phyloP scores from a whole-genome alignment of 495 filamentous ascomycete species.

The Letharia lupina region DNA sequence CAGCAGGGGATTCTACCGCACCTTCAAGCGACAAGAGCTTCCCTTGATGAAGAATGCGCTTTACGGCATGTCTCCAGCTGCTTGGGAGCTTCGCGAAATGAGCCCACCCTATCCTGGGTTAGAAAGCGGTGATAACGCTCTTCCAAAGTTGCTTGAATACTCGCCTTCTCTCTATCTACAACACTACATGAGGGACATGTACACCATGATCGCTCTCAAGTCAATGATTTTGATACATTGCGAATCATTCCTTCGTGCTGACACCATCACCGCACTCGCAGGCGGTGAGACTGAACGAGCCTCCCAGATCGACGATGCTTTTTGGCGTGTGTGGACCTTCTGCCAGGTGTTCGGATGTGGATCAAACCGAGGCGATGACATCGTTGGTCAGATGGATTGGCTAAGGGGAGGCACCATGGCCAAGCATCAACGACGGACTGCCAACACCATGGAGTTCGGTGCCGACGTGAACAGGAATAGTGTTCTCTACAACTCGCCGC shows the following conservation, averaged over 20 bases:
- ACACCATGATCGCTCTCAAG: constrained; percentile 51
- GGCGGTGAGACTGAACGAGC: constrained; percentile 42
- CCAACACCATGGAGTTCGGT: constrained; percentile 35
- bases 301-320: constrained; percentile 53
- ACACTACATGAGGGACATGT: constrained; percentile 49
- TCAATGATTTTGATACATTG: constrained; percentile 52
- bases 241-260: constrained; percentile 47
- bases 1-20: constrained; percentile 50
- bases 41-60: constrained; percentile 47
- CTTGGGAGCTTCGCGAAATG: constrained; percentile 59
- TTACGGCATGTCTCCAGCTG: constrained; percentile 51
- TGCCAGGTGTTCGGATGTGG: constrained; percentile 57
- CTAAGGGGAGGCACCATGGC: constrained; percentile 49
- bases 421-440: constrained; percentile 32
- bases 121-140: constrained; percentile 38
- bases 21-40: constrained; percentile 54
- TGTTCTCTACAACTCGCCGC: constrained; percentile 48
- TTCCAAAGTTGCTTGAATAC: constrained; percentile 45
- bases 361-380: constrained; percentile 52
- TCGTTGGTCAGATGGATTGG: constrained; percentile 59
- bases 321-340: constrained; percentile 65
- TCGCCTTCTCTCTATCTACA: constrained; percentile 49
- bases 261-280: constrained; percentile 48
- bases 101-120: constrained; percentile 47
- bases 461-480: constrained; percentile 42